phyloP scores from a whole-genome alignment of 768 basidiomycete species.

The Podaxis carcinomalis region DNA sequence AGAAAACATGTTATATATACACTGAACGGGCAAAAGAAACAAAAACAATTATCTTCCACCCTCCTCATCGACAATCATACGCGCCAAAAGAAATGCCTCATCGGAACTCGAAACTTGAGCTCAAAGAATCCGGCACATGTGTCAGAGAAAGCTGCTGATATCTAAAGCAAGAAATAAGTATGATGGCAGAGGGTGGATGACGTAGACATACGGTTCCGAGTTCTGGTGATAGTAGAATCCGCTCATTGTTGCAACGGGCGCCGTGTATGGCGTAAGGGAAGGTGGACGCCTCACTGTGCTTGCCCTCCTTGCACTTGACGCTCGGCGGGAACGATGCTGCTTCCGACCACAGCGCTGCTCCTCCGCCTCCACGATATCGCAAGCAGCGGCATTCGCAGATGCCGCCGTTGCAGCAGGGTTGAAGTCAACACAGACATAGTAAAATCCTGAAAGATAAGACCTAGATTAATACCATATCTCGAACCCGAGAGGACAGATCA shows the following conservation, averaged over 20 bases:
- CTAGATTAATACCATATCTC: background rate
- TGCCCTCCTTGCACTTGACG: conserved; percentile 45
- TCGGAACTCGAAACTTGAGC: conserved; percentile 84
- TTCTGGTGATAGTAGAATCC: conserved; percentile 94
- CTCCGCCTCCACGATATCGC: conserved; percentile 2
- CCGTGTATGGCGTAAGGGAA: conserved; percentile 42
- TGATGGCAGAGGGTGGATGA: conserved; percentile 2
- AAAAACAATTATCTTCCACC: background rate
- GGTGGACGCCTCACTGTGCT: conserved; percentile 25
- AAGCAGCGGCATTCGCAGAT: conserved; percentile 14
- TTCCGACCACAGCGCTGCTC: conserved; percentile 8
- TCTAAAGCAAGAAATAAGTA: conserved; percentile 31
- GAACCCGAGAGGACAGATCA: background rate
- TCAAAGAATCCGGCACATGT: conserved; percentile 71
- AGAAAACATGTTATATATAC: conserved; percentile 5
- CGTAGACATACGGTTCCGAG: conserved; percentile 75
- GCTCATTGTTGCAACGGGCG: conserved; percentile 70
- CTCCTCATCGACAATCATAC: background rate
- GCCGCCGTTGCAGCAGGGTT: conserved; percentile 43
- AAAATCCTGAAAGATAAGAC: conserved; percentile 64
- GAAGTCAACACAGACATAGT: conserved; percentile 93
- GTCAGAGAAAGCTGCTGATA: conserved; percentile 86
- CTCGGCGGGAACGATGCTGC: conserved; percentile 34
- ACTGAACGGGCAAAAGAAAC: background rate
- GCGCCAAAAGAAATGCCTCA: conserved; percentile 27